Base-by-base conservation (phyloP, 768 basidiomycete genomes). In the Guyanaporus albipodus region DNA sequence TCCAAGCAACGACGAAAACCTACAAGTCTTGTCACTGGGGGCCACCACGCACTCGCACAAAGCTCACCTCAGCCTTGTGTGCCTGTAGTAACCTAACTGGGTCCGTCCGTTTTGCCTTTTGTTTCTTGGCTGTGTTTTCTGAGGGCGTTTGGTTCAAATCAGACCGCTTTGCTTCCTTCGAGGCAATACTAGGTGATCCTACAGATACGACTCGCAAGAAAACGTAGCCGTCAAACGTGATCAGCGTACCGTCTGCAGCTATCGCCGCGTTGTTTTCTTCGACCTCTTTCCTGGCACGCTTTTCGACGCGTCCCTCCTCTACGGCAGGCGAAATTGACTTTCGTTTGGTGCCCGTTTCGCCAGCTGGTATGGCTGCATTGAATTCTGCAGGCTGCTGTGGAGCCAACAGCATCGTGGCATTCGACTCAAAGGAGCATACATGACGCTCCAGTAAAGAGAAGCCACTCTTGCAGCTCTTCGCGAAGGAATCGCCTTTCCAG, bases 1-100 rank as follows among this genome's bases (percentile, higher is more conserved):
- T 91, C 74, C 86, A 91, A 4, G 83, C 78, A 45, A 86, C 87
- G 6, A 87, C 81, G 44, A 90, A 91, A 7, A 91, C 85, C 87
- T 90, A 46, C 17, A 32, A 37, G 18, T 23, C 22, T 45, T n/a
- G n/a, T 61, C 23, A 36, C 19, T 38, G 31, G 38, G 17, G 38
- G 35, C 34, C 44, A 19, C 34, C 18, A 44, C 50, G 35, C 14
- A 57, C 51, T 49, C 59, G 56, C 31, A 62, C 21, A 5, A 46
- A 24, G 22, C 46, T 49, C 37, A 81, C 83, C 66, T 85, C 83
- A 27, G 81, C 70, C 48, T 75, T 74, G 54, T 90, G 87, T n/a
- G 75, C 79, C 23, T 67, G 61, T 24, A 83, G 66, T 33, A 80
- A 58, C 43, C 76, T 71, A 21, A 59, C 64, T 21, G 72, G 66